Evolutionary conservation across 768 basidiomycete genomes (phyloP), one percentile per base, ranked within the genome.

Genomic region (Guyanaporus albipodus): DNA sequence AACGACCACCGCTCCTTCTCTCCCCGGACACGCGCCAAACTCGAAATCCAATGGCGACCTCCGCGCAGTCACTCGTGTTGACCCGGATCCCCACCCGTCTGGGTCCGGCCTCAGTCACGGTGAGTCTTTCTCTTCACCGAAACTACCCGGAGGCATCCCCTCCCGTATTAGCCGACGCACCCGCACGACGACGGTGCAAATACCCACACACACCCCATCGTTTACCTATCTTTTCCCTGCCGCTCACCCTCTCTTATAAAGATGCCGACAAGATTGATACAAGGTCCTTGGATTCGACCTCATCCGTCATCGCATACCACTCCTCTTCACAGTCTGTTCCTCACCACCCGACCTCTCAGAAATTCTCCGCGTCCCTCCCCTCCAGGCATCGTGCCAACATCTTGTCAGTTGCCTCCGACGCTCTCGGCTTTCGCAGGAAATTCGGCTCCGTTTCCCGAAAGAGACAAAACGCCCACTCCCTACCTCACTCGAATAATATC

Each of bases 331-430:
- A 40, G 11, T 41, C 49, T 15, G 23, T 33, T 14, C 33, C 53
- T 12, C 27, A 42, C 1, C 46, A 42, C 4, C 40, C 58, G 8
- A 39, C 47, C 24, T 38, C 39, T 24, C 51, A 42, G 6, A 38
- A 40, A n/a, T 24, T 22, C 14, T 42, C 55, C 6, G 21, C 54
- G 0, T 34, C 53, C 6, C 51, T 49, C 28, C 49, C 48, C 43
- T 72, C 67, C 54, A 68, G 59, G 26, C 58, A 66, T 32, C 72
- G 78, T 28, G 66, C 70, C 3, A 75, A 74, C 55, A 57, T 82
- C 33, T 61, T 82, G n/a, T 63, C 69, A 11, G 76, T 70, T n/a
- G 79, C 80, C 17, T 73, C 77, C 14, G 79, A 76, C 50, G 76
- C 73, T 0, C 60, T 82, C 24, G 63, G 69, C 46, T 65, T 78